Evolutionary conservation across 495 filamentous ascomycete genomes (phyloP), one percentile per base, ranked within the genome.

Genomic region (Mytilinidion resinicola): DNA sequence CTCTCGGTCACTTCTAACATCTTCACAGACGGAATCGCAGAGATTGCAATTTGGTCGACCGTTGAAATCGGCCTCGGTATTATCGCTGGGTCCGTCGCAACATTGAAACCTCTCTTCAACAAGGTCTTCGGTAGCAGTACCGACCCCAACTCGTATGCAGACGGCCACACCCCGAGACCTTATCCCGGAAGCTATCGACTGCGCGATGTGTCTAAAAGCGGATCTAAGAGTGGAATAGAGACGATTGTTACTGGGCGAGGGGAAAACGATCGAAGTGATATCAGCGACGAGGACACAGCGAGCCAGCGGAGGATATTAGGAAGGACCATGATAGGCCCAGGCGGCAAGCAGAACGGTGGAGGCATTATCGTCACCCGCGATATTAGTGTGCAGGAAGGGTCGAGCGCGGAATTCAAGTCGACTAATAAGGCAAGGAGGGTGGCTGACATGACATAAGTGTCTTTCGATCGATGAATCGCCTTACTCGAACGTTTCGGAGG

Each of bases 21-120:
- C 2, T 48, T 48, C 3, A 6, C 44, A 21, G 44, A 48, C 44
- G 44, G 44, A 5, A 48, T 48, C 21, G 44, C 44, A 48, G 44
- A 48, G 19, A 48, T 48, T 20, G 44, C 44, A 48, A 21, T 48
- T n/a, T 48, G 44, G 44, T 48, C 44, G 10, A 20, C 44, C 19
- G 44, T 48, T n/a, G 44, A 48, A 48, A 48, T 48, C 44, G 44
- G 44, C 4, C 44, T 48, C 10, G 44, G 44, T 1, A 48, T 48
- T n/a, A 48, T 48, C 44, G 44, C 44, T 10, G 44, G 44, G 19
- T 48, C 44, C 44, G 44, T 21, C 19, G 44, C 44, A 10, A 21
- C 44, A 21, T 21, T 48, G 19, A 17, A 48, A n/a, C 44, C 44
- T 3, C 44, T 48, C 14, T 48, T 48, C 44, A 48, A 48, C 44